Percentiles rank a stretch among this genome's conserved stretches.
These are phyloP conservation scores for Stachybotrys elegans DNA, from an alignment of 2,329 filamentous ascomycete genomes.

Conservation along the genomic window DNA sequence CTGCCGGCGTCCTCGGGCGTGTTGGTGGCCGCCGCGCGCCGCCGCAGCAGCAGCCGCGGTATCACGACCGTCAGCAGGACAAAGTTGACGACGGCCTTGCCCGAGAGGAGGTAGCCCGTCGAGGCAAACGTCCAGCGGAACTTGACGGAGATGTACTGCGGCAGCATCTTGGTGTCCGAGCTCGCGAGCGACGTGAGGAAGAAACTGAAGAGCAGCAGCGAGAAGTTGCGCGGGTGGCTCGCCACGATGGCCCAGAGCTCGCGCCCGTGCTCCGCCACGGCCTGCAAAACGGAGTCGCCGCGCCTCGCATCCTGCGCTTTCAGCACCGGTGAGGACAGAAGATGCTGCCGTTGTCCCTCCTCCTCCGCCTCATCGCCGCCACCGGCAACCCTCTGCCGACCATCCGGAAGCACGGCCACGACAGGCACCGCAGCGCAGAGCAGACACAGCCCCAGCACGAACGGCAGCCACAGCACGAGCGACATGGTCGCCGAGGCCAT, in stretches of 20 bases:
- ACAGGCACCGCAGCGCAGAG: conserved; percentile 11
- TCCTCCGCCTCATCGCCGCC: background rate
- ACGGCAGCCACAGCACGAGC: conserved; percentile 36
- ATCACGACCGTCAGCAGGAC: conserved; percentile 35
- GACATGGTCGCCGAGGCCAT: conserved; percentile 42
- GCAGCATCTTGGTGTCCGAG: conserved; percentile 44
- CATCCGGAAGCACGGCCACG: conserved; percentile 11
- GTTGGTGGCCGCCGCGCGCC: conserved; percentile 15
- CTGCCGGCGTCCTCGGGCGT: conserved; percentile 7
- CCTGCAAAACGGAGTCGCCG: conserved; percentile 9
- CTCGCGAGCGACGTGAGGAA: conserved; percentile 44
- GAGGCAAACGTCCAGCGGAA: conserved; percentile 41
- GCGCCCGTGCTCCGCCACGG: conserved; percentile 14
- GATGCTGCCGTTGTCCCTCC: conserved; percentile 30
- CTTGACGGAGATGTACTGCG: conserved; percentile 45
- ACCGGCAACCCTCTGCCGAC: background rate
- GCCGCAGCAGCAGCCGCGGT: conserved; percentile 29
- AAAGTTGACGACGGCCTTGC: conserved; percentile 44
- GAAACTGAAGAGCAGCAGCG: conserved; percentile 37
- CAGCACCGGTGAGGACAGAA: conserved; percentile 32
- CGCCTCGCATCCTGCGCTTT: conserved; percentile 25
- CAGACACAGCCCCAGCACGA: conserved; percentile 19
- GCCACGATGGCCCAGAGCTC: conserved; percentile 26
- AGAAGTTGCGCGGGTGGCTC: conserved; percentile 35
- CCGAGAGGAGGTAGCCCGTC: conserved; percentile 42